A percentile compares a stretch with the other conserved stretches of the same genome.
Conservation (phyloP, 2,329 filamentous ascomycete genomes). For the Talaromyces sp. region DNA sequence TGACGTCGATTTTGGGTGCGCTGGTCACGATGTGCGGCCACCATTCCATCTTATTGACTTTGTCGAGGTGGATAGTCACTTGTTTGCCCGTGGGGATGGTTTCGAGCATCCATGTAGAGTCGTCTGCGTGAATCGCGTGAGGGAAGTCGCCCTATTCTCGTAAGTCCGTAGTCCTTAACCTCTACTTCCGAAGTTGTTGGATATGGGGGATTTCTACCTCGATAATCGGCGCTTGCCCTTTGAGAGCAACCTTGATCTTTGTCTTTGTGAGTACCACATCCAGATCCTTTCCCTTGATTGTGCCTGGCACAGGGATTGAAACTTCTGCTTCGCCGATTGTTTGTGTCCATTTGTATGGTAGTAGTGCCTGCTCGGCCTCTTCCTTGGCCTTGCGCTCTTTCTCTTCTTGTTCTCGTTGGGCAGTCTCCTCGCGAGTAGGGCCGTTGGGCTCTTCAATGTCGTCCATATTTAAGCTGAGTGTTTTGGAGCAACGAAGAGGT, state of each 20-base stretch:
- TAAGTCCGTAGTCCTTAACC: no score
- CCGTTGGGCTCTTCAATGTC: constrained; percentile 28
- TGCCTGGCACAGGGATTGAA: constrained; percentile 71
- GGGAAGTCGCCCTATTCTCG: constrained; percentile 72
- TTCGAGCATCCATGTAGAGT: constrained; percentile 91
- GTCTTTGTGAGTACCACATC: constrained; percentile 78
- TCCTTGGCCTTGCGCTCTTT: constrained; percentile 66
- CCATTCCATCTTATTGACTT: constrained; percentile 96
- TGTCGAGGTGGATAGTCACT: constrained; percentile 87
- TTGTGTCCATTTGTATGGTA: constrained; percentile 98
- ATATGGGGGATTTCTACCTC: constrained; percentile 52
- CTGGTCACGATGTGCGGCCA: constrained; percentile 87
- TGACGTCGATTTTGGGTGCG: constrained; percentile 89
- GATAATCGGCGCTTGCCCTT: constrained; percentile 82
- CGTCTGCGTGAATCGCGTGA: constrained; percentile 73
- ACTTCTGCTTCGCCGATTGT: constrained; percentile 86
- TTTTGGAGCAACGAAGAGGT: neutral
- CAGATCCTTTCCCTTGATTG: constrained; percentile 79
- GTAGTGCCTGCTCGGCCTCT: constrained; percentile 77
- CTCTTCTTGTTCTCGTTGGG: constrained; percentile 55
- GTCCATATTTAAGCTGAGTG: constrained; percentile 17
- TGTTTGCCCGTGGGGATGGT: constrained; percentile 65
- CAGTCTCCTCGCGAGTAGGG: constrained; percentile 30
- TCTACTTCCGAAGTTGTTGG: no score
- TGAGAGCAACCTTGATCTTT: constrained; percentile 74